A percentile compares a stretch with the other conserved stretches of the same genome.
These are phyloP conservation scores for Pythium aquatile DNA, from an alignment of 352 stramenopile genomes.

Conservation along the genomic window DNA sequence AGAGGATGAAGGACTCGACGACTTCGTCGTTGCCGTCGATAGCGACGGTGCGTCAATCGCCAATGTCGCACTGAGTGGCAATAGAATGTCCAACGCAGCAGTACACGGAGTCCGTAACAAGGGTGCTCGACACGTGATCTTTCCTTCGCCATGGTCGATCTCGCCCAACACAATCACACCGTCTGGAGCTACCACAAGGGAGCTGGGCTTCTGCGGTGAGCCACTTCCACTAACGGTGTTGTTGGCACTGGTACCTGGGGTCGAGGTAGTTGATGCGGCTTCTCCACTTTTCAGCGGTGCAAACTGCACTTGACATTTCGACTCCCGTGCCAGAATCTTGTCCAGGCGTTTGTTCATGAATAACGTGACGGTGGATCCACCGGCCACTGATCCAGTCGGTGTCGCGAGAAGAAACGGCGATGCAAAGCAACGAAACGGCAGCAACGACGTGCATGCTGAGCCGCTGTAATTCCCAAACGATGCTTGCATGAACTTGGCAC, in stretches of 20 bases:
- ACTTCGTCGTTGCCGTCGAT: background rate
- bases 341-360: constrained; percentile 50
- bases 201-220: constrained; percentile 5
- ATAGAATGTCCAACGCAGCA: constrained; percentile 43
- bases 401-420: constrained; percentile 65
- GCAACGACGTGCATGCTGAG: constrained; percentile 49
- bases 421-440: constrained; percentile 59
- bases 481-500: constrained; percentile 55
- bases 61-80: constrained; percentile 24
- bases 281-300: constrained; percentile 26
- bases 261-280: background rate
- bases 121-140: constrained; percentile 53
- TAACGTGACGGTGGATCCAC: constrained; percentile 56
- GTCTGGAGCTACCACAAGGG: constrained; percentile 20
- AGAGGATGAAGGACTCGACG: background rate
- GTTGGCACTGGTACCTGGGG: background rate
- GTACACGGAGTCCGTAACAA: constrained; percentile 45
- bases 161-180: constrained; percentile 41
- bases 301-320: constrained; percentile 64
- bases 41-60: background rate
- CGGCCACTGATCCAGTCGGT: constrained; percentile 54
- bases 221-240: background rate
- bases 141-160: constrained; percentile 45
- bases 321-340: constrained; percentile 49
- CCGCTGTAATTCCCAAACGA: constrained; percentile 65